A percentile compares a stretch with the other conserved stretches of the same genome.
These are phyloP conservation scores for Cladosporium sp. DNA, from an alignment of 2,329 filamentous ascomycete species.

Conservation along the genomic window DNA sequence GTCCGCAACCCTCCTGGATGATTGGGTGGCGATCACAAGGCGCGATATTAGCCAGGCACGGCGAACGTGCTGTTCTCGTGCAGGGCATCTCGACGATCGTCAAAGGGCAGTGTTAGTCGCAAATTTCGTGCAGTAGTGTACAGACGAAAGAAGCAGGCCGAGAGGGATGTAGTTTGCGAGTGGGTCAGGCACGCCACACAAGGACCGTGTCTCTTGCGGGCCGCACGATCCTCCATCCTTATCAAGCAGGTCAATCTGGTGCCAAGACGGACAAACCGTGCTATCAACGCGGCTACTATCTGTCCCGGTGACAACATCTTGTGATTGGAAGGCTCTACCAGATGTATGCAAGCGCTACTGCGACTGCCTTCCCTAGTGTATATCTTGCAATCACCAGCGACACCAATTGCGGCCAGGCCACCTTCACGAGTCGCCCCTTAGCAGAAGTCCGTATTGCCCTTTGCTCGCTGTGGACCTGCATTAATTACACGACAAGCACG, in stretches of 20 bases:
- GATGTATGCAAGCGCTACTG: neutral
- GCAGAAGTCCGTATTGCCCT: neutral
- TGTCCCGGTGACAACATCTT: neutral
- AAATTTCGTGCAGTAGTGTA: constrained; percentile 12
- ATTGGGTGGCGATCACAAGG: constrained; percentile 15
- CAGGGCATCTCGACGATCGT: neutral
- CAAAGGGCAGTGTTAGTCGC: neutral
- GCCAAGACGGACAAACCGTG: neutral
- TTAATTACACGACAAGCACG: neutral
- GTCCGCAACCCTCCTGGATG: neutral
- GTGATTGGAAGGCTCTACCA: neutral
- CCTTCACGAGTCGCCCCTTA: neutral
- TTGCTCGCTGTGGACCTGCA: constrained; percentile 4
- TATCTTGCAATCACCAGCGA: neutral
- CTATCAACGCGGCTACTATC: constrained; percentile 1
- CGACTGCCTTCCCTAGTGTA: neutral
- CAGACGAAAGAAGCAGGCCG: constrained; percentile 17
- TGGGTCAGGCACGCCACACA: neutral
- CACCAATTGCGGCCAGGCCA: constrained; percentile 3
- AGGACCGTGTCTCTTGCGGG: neutral
- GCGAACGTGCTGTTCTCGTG: neutral
- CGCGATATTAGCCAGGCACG: constrained; percentile 17
- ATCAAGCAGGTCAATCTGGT: constrained; percentile 5
- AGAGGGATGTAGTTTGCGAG: neutral
- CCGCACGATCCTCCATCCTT: neutral